Evolutionary conservation across 129 eudicot species (phyloP), one percentile per base, ranked within the genome.

Genomic region (Saussurea involucrata): DNA sequence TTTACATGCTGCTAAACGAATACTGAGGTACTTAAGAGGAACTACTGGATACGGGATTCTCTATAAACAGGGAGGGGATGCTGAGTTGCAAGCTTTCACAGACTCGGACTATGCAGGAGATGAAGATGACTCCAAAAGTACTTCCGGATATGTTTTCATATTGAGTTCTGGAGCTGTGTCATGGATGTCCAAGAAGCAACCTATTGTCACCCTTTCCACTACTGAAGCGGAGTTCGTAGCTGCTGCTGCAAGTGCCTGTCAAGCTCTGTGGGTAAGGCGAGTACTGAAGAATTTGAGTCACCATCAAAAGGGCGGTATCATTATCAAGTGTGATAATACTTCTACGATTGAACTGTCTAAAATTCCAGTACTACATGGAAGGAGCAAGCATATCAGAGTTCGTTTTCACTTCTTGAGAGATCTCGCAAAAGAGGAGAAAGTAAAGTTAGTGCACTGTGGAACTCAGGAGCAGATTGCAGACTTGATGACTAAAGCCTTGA

Each of bases 121-220:
- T 66, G 6, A 24, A 3, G 74, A 77, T 1, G 81, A 67, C 6
- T 2, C 32, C 1, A 69, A 22, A 33, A 78, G 49, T 3, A 58
- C 76, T 2, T 58, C 31, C 0, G 71, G 71, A 0, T 67, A 69
- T 61, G 82, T 78, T 1, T 70, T 68, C 13, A 1, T 68, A 3
- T 1, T 49, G 17, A 13, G 42, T 10, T 29, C n/a, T 2, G 74
- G 58, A 1, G 74, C 22, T 0, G 37, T 77, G 1, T 64, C 75
- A 4, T 77, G 81, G 74, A 18, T 31, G 6, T 67, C 77, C 1
- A 32, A 68, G 29, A 69, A 78, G 4, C 80, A 76, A 37, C 57
- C 31, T n/a, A 49, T 57, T 13, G 31, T 73, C 9, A 57, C 68
- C 0, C 28, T 73, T 10, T 58, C 55, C 0, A 60, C 49, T 0